These are phyloP conservation scores for Thuja plicata DNA, from an alignment of 83 land plant genomes.

Conservation along the genomic window DNA sequence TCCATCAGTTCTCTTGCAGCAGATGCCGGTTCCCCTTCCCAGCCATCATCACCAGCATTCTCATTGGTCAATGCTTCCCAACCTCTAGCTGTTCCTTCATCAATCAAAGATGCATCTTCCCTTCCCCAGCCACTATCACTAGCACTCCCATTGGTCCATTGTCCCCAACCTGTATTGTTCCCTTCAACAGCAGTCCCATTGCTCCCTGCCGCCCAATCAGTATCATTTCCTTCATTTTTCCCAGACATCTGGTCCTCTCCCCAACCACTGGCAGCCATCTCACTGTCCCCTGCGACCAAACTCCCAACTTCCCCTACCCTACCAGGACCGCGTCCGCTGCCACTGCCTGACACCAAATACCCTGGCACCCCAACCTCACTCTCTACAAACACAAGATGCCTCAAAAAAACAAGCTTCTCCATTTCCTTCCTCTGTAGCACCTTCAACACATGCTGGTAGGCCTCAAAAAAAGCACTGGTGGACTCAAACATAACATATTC, in stretches of 20 bases:
- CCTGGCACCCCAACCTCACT: constrained; percentile 20
- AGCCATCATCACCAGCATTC: not conserved
- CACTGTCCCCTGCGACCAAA: constrained; percentile 15
- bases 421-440: constrained; percentile 21
- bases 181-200: not conserved
- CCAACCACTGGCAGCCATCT: not conserved
- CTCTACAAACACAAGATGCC: constrained; percentile 22
- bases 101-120: not conserved
- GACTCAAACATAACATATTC: constrained; percentile 28
- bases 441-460: constrained; percentile 25
- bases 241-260: not conserved
- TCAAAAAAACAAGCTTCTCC: constrained; percentile 16
- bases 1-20: not conserved
- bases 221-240: not conserved
- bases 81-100: not conserved
- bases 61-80: not conserved
- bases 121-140: not conserved
- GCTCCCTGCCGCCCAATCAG: not conserved
- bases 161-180: not conserved
- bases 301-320: not conserved
- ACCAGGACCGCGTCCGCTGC: constrained; percentile 3
- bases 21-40: not conserved
- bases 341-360: constrained; percentile 3
- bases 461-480: constrained; percentile 31
- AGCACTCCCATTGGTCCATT: constrained; percentile 5